phyloP scores from a whole-genome alignment of 1,284 basidiomycete species.

The Boletus nobilissimus region DNA sequence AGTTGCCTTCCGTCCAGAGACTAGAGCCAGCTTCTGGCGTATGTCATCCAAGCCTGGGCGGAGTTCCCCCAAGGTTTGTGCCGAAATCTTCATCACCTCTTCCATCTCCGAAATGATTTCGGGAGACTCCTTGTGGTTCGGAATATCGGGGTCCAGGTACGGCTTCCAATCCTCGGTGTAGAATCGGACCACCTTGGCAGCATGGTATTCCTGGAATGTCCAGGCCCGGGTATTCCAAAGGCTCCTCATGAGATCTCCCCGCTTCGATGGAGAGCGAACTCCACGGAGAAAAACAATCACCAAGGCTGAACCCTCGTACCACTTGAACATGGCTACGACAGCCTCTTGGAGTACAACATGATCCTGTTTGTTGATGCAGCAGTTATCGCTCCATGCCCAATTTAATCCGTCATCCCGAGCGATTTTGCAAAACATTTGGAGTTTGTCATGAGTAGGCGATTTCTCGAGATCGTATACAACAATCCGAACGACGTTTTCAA shows the following conservation, averaged over 20 bases:
- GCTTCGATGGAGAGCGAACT: not conserved
- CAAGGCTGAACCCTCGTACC: conserved; percentile 15
- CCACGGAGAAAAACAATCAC: conserved; percentile 21
- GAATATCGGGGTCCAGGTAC: not conserved
- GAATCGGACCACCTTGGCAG: conserved; percentile 12
- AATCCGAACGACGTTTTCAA: not conserved
- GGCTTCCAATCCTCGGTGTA: conserved; percentile 14
- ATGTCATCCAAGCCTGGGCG: too few species aligned
- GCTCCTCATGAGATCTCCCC: conserved; percentile 10
- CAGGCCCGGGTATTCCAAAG: conserved; percentile 24
- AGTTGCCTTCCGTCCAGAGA: too few species aligned
- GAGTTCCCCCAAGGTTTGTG: too few species aligned
- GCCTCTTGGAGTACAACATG: conserved; percentile 26
- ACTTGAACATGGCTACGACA: conserved; percentile 26
- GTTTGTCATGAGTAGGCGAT: conserved; percentile 15
- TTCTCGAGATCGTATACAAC: conserved; percentile 8
- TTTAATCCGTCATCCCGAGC: conserved; percentile 1
- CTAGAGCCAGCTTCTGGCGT: too few species aligned
- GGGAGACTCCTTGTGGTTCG: conserved; percentile 8
- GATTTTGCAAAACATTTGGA: conserved; percentile 20
- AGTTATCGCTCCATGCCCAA: conserved; percentile 25
- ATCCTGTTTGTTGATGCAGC: conserved; percentile 20
- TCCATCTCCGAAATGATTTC: conserved; percentile 15
- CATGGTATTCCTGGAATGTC: conserved; percentile 31
- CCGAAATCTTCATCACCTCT: not conserved